Base-by-base conservation (phyloP, 495 filamentous ascomycete genomes). In the Immersiella caudata region DNA sequence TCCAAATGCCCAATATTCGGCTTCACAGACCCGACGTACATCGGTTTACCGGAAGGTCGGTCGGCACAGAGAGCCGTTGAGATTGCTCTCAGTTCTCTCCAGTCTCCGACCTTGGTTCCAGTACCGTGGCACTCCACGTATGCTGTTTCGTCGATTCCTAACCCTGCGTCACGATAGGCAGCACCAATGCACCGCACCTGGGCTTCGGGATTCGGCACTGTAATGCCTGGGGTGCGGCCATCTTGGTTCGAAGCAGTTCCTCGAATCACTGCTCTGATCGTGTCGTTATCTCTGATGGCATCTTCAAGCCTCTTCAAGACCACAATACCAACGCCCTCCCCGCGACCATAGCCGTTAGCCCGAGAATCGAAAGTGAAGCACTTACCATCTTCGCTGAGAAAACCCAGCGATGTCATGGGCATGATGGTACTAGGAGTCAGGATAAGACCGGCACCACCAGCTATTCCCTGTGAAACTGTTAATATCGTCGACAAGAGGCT, bases 281-380 rank as follows among this genome's bases (percentile, higher is more conserved):
- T 84, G 64, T 86, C 79, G 9, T 78, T 77, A 62, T 84, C 79
- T 2, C 68, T 54, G 9, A 84, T 54, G 5, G 83, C 89, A 49
- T 85, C 81, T 1, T 60, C 60, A 0, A 89, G 72, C 11, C 69
- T 72, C 72, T 91, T 91, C 0, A 92, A 49, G 6, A 84, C 75
- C 0, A 90, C 52, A 6, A 78, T 79, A 36, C 77, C 79, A 20
- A 89, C 69, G 2, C 82, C 89, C 69, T 92, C 89, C 0, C 80
- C 89, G 8, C 88, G 76, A 0, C 75, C 85, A 73, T 88, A 91
- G 0, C 89, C 89, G 74, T 89, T 80, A 18, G 88, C 89, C 0
- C 73, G 67, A 0, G 81, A 78, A 70, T 88, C 85, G 67, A 89
- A 92, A 2, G 82, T 83, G 49, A 85, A 81, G 56, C 82, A 90